Base-by-base conservation (phyloP, 306 rosid species). In the Fragaria iinumae region DNA sequence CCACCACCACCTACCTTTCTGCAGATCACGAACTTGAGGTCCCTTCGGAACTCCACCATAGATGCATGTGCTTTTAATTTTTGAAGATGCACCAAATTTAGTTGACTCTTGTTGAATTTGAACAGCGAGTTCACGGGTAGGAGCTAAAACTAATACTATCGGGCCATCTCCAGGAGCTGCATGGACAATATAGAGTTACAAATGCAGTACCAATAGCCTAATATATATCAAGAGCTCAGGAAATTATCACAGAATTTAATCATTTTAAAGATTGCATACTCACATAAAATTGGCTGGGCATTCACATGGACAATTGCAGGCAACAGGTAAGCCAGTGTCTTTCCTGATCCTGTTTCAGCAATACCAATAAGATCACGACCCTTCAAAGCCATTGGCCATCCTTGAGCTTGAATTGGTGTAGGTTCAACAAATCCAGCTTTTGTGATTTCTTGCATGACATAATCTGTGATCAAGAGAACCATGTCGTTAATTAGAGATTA, bases 31-130 rank as follows among this genome's bases (percentile, higher is more conserved):
- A 80, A 96, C 96, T 85, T 96, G 99, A 79, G 99, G 99, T 67
- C 98, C 99, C 86, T 92, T 95, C n/a, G 99, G 99, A 80, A 96
- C 99, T 66, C 99, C 99, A 32, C 99, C 99, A 71, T 92, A 96
- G 14, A 96, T 85, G 83, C 99, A 96, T n/a, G 99, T 96, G 74
- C 86, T 88, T 90, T 96, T 96, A 79, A 96, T 91, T 87, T 89
- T 92, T 7, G 99, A 96, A 16, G 97, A 96, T n/a, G 99, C 85
- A 69, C 99, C 99, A 86, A 96, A 96, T 82, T 96, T 96, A 57
- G 96, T 83, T 73, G 93, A 83, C 84, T 96, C 98, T 77, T 96
- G 96, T 78, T 95, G 97, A 76, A 96, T 96, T 84, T 92, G 99
- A 59, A 96, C 98, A 0, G 99, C 99, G 44, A 92, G 99, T 86